These are phyloP conservation scores for Neurospora pannonica DNA, from an alignment of 495 filamentous ascomycete species.

Conservation along the genomic window DNA sequence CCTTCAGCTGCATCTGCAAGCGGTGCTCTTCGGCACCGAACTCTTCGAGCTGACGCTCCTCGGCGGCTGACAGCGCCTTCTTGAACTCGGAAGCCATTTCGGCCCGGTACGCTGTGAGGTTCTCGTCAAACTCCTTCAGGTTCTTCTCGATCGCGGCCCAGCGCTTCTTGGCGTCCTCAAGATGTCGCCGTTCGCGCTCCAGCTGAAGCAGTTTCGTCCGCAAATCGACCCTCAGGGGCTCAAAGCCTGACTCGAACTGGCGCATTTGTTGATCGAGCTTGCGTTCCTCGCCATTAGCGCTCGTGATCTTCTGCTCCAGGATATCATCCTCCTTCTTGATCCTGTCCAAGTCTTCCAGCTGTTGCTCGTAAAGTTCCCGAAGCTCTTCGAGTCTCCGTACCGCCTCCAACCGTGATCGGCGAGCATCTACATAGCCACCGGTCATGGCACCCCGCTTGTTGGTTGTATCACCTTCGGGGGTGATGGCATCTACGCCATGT, in stretches of 20 bases:
- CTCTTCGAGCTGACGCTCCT: constrained; percentile 70
- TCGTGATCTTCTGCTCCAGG: constrained; percentile 80
- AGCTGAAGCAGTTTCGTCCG: constrained; percentile 59
- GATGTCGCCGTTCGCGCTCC: constrained; percentile 61
- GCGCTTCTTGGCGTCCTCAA: constrained; percentile 59
- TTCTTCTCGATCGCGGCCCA: constrained; percentile 67
- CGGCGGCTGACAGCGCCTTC: constrained; percentile 71
- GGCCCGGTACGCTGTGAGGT: constrained; percentile 60
- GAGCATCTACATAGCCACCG: constrained; percentile 82
- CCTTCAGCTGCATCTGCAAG: constrained; percentile 62
- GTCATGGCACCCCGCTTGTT: constrained; percentile 92
- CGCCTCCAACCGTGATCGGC: constrained; percentile 72
- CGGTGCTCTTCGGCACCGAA: constrained; percentile 60
- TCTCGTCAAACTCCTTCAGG: constrained; percentile 64
- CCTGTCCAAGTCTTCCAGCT: constrained; percentile 35
- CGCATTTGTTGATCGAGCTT: constrained; percentile 71
- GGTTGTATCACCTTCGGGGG: constrained; percentile 82
- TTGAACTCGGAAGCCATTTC: constrained; percentile 85
- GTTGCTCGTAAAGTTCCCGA: constrained; percentile 63
- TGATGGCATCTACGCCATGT: constrained; percentile 86
- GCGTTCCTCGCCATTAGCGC: constrained; percentile 66
- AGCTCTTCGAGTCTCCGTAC: constrained; percentile 67
- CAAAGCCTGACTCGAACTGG: constrained; percentile 75
- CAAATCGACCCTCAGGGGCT: constrained; percentile 65
- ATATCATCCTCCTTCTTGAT: constrained; percentile 53